A percentile compares a stretch with the other conserved stretches of the same genome.
phyloP scores from a whole-genome alignment of 345 rosid species.

The Rhizophora mangle region DNA sequence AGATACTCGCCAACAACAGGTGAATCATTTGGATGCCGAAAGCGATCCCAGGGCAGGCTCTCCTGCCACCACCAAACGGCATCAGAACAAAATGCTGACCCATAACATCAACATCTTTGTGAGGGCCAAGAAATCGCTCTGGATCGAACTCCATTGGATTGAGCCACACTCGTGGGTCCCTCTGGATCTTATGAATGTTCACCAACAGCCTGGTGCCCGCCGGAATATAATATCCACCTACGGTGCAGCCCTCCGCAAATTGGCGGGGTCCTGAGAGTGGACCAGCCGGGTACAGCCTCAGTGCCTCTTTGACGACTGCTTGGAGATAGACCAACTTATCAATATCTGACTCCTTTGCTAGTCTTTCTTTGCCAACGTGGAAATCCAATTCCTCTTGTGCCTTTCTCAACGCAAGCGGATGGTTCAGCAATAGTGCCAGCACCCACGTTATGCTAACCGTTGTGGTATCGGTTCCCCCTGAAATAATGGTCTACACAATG shows the following conservation, averaged over 20 bases:
- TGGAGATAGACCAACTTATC: slow-evolving; percentile 8
- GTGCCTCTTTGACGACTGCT: slow-evolving; percentile 9
- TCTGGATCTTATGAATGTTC: slow-evolving; percentile 15
- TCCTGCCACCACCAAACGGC: slow-evolving; percentile 19
- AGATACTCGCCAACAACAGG: slow-evolving; percentile 5
- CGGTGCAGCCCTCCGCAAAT: slow-evolving; percentile 6
- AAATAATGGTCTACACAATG: not conserved
- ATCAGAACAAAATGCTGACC: slow-evolving; percentile 17
- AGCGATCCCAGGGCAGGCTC: slow-evolving; percentile 12
- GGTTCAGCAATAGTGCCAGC: slow-evolving; percentile 1
- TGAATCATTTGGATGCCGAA: slow-evolving; percentile 4
- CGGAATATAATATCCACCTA: slow-evolving; percentile 8
- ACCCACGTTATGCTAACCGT: not conserved
- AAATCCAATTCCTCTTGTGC: slow-evolving; percentile 14
- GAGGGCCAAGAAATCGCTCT: slow-evolving; percentile 11
- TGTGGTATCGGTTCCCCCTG: not conserved
- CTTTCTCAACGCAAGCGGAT: not conserved
- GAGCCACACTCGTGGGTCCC: slow-evolving; percentile 18
- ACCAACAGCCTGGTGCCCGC: slow-evolving; percentile 12
- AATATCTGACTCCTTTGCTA: slow-evolving; percentile 8
- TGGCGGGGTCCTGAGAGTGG: slow-evolving; percentile 8
- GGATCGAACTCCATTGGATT: slow-evolving; percentile 20
- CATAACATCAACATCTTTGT: slow-evolving; percentile 17
- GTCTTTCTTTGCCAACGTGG: slow-evolving; percentile 5
- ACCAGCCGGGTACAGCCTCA: slow-evolving; percentile 10